A percentile compares a stretch with the other conserved stretches of the same genome.
These are phyloP conservation scores for Wallemia ichthyophaga DNA, from an alignment of 1,284 basidiomycete species.

Conservation along the genomic window DNA sequence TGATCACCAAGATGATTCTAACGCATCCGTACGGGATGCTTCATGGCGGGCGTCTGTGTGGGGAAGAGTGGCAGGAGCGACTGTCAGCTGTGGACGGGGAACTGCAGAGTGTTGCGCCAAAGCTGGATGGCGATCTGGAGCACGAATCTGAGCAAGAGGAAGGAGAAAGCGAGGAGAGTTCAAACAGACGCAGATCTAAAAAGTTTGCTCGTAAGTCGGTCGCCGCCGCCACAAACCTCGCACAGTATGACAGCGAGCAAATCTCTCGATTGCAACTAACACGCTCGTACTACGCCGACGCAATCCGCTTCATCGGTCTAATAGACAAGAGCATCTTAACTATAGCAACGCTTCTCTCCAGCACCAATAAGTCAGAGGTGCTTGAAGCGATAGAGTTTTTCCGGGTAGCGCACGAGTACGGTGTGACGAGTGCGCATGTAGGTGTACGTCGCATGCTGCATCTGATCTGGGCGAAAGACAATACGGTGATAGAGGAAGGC, in stretches of 20 bases:
- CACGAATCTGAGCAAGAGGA: slow-evolving; percentile 20
- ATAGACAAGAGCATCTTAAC: slow-evolving; percentile 49
- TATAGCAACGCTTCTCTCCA: slow-evolving; percentile 49
- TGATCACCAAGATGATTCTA: slow-evolving; percentile 43
- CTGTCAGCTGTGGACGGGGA: slow-evolving; percentile 27
- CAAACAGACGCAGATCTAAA: neutral
- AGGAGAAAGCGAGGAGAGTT: slow-evolving; percentile 24
- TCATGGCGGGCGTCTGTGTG: slow-evolving; percentile 52
- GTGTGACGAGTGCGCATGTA: slow-evolving; percentile 26
- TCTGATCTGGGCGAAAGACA: slow-evolving; percentile 90
- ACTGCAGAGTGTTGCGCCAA: slow-evolving; percentile 25
- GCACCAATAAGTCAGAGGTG: slow-evolving; percentile 74
- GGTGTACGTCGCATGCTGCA: slow-evolving; percentile 93
- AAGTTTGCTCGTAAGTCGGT: neutral
- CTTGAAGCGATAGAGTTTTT: slow-evolving; percentile 91
- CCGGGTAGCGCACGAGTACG: slow-evolving; percentile 51
- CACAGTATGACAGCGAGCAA: slow-evolving; percentile 15
- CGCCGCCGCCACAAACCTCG: slow-evolving; percentile 4
- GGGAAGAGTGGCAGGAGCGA: slow-evolving; percentile 39
- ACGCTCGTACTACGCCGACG: slow-evolving; percentile 67
- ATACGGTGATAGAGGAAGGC: slow-evolving; percentile 53
- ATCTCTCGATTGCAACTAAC: slow-evolving; percentile 41
- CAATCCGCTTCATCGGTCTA: slow-evolving; percentile 51
- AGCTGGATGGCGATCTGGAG: slow-evolving; percentile 14
- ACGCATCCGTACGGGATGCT: slow-evolving; percentile 72